phyloP scores from a whole-genome alignment of 2,329 filamentous ascomycete species.

The Calonectria honghensis region DNA sequence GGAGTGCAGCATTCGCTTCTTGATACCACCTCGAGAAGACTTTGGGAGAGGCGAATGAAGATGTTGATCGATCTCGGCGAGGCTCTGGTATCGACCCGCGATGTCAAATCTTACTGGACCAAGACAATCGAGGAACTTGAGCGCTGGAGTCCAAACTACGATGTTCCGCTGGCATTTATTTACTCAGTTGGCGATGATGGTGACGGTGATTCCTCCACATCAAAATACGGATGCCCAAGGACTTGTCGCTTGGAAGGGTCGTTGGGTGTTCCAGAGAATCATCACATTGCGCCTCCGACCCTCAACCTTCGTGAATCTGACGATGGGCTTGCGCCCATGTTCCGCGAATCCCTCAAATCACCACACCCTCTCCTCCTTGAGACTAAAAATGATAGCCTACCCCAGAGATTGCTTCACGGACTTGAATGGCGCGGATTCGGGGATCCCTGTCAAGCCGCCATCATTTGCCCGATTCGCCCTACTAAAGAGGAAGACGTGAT shows the following conservation, averaged over 20 bases:
- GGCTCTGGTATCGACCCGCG: slow-evolving; percentile 63
- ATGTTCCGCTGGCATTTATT: slow-evolving; percentile 71
- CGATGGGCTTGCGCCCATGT: slow-evolving; percentile 62
- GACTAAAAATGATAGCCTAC: slow-evolving; percentile 72
- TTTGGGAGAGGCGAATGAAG: slow-evolving; percentile 70
- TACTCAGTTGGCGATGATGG: slow-evolving; percentile 69
- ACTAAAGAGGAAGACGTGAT: slow-evolving; percentile 79
- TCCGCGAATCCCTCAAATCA: slow-evolving; percentile 62
- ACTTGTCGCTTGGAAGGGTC: slow-evolving; percentile 66
- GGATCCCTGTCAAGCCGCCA: slow-evolving; percentile 78
- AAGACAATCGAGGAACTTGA: slow-evolving; percentile 66
- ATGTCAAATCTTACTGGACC: slow-evolving; percentile 69
- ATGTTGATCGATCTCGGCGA: slow-evolving; percentile 70
- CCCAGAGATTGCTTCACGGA: slow-evolving; percentile 73
- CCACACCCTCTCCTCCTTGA: slow-evolving; percentile 64
- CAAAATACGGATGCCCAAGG: slow-evolving; percentile 58
- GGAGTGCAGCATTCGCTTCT: slow-evolving; percentile 69
- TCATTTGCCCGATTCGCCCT: slow-evolving; percentile 81
- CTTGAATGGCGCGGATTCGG: slow-evolving; percentile 79
- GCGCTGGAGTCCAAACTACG: slow-evolving; percentile 65
- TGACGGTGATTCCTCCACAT: slow-evolving; percentile 52
- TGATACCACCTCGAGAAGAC: slow-evolving; percentile 67
- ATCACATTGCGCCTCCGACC: slow-evolving; percentile 63
- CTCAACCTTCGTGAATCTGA: slow-evolving; percentile 62
- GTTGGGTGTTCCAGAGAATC: slow-evolving; percentile 66